Evolutionary conservation across 345 rosid species (phyloP), one percentile per base, ranked within the genome.

Genomic region (Bretschneidera sinensis): DNA sequence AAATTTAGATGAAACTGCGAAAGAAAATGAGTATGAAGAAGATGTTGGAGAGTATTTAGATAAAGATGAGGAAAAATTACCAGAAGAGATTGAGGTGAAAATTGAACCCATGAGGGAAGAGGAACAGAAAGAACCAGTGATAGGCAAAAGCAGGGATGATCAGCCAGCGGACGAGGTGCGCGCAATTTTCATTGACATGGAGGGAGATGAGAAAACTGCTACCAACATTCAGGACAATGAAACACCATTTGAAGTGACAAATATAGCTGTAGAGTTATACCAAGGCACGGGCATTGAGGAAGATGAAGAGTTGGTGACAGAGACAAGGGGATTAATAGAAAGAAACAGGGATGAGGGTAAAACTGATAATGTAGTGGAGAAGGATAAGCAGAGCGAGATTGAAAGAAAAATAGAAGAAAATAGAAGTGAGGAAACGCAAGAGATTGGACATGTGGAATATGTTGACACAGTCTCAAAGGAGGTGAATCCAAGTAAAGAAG

Each of bases 321-420:
- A 71, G 69, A 79, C 80, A 1, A 78, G 57, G 48, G 76, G 78
- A 31, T 73, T 83, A 66, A 48, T 70, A 21, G 85, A 82, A 66
- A 74, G 64, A 49, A 63, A 72, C 48, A 62, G 76, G 64, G 88
- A 78, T 6, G 78, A 82, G 57, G 81, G 62, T 34, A 39, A 58
- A 56, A 33, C 48, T 24, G 65, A 61, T 59, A 43, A 25, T 6
- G 52, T 48, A 24, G 52, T 45, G 15, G 63, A 63, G 24, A 59
- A n/a, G n/a, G n/a, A n/a, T n/a, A n/a, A n/a, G n/a, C n/a, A n/a
- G n/a, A n/a, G n/a, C n/a, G n/a, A n/a, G n/a, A n/a, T n/a, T n/a
- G n/a, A n/a, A n/a, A n/a, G n/a, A n/a, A n/a, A n/a, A n/a, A n/a
- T n/a, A n/a, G n/a, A n/a, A n/a, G n/a, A n/a, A n/a, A n/a, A n/a